These are phyloP conservation scores for Tricholoma matsutake DNA, from an alignment of 768 basidiomycete genomes.

Conservation along the genomic window DNA sequence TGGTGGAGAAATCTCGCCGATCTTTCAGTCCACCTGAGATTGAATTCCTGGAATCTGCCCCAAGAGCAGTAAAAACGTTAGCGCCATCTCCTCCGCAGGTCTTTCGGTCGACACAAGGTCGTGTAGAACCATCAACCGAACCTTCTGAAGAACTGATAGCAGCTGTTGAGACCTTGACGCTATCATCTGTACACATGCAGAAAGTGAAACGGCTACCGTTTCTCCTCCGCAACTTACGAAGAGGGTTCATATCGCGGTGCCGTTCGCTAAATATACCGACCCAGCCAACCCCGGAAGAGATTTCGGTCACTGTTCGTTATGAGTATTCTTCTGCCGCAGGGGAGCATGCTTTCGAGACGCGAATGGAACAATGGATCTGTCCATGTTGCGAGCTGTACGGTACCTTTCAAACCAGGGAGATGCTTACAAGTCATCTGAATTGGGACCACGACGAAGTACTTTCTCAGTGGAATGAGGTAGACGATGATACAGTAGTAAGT, in stretches of 20 bases:
- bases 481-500: slow-evolving; percentile 14
- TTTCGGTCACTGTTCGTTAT: slow-evolving; percentile 9
- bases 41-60: slow-evolving; percentile 16
- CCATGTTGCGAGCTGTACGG: slow-evolving; percentile 52
- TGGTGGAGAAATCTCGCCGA: slow-evolving; percentile 10
- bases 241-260: slow-evolving; percentile 48
- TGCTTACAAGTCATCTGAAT: slow-evolving; percentile 46
- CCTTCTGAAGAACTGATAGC: slow-evolving; percentile 34
- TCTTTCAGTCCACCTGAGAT: slow-evolving; percentile 16
- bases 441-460: slow-evolving; percentile 46
- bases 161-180: slow-evolving; percentile 31
- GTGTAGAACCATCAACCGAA: not conserved
- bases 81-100: not conserved
- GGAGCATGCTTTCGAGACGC: slow-evolving; percentile 20
- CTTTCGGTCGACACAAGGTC: not conserved
- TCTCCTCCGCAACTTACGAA: slow-evolving; percentile 47
- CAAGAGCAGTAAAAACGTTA: slow-evolving; percentile 4
- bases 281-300: not conserved
- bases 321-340: slow-evolving; percentile 15
- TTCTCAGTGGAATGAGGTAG: slow-evolving; percentile 33
- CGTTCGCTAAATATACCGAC: slow-evolving; percentile 32
- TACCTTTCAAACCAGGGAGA: slow-evolving; percentile 36
- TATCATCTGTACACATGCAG: slow-evolving; percentile 34
- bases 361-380: slow-evolving; percentile 41
- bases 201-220: slow-evolving; percentile 49